Conservation (phyloP, 202 grass and related monocot species). For the Cymbopogon flexuosus region DNA sequence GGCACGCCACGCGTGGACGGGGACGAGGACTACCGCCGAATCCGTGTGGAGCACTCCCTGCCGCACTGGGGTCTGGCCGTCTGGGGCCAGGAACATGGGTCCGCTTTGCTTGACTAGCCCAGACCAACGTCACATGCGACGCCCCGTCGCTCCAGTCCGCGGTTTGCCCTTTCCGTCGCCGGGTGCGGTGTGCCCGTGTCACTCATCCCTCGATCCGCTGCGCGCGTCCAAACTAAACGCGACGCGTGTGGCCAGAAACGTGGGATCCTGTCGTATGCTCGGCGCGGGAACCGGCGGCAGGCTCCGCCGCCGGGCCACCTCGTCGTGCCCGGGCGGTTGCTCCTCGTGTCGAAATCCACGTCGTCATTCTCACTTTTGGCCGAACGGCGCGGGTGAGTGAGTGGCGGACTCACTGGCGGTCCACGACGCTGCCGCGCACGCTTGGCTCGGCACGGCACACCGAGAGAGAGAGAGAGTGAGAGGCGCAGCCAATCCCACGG, state of each 20-base stretch:
- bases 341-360: background rate
- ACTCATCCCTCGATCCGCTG: conserved; percentile 5
- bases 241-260: background rate
- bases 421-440: background rate
- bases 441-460: conserved; percentile 26
- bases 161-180: background rate
- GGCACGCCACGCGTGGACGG: background rate
- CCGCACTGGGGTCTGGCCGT: background rate
- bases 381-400: background rate
- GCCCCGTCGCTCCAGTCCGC: background rate
- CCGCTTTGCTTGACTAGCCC: background rate
- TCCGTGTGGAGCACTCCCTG: background rate
- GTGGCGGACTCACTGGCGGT: no score
- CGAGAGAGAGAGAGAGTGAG: background rate
- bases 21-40: background rate
- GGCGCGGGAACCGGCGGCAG: background rate
- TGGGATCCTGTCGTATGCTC: background rate
- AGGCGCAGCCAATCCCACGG: conserved; percentile 27
- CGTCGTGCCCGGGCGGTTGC: background rate
- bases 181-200: background rate
- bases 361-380: background rate
- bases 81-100: background rate
- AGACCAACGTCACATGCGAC: conserved; percentile 39
- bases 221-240: background rate
- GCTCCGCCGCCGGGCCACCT: background rate